Evolutionary conservation across 164 flowering plant species (phyloP).

Genomic region (Vitis rupestris): DNA sequence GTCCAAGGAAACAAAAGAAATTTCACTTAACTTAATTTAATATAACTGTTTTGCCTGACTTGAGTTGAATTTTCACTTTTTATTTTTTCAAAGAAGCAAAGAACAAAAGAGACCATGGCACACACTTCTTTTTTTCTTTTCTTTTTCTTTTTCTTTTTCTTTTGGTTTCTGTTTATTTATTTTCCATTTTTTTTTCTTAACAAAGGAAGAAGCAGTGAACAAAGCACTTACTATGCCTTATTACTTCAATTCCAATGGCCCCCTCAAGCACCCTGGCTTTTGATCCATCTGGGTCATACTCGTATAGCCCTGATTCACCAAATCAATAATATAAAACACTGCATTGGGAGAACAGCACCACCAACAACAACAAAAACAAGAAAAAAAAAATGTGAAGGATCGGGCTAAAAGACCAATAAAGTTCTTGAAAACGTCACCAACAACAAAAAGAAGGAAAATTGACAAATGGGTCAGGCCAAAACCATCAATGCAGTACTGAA

Average conservation of each 20-base stretch:
- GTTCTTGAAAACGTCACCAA: background rate
- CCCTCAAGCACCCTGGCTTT: conserved; percentile 66
- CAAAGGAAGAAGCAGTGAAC: background rate
- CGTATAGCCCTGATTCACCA: conserved; percentile 44
- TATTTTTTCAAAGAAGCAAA: too few species aligned
- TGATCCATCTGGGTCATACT: conserved; percentile 76
- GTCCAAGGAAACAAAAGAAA: too few species aligned
- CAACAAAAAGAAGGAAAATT: background rate
- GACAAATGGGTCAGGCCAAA: background rate
- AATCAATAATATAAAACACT: conserved; percentile 5
- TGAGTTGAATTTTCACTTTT: too few species aligned
- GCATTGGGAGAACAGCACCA: background rate
- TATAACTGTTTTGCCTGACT: too few species aligned
- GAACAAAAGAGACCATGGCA: too few species aligned
- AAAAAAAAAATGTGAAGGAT: background rate
- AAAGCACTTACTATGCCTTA: conserved; percentile 65
- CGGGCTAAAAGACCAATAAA: background rate
- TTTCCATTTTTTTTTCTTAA: background rate
- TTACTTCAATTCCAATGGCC: conserved; percentile 65
- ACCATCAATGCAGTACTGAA: too few species aligned
- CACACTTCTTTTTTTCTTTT: too few species aligned
- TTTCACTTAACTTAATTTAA: too few species aligned
- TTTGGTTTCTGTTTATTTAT: too few species aligned
- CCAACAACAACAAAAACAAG: conserved; percentile 1
- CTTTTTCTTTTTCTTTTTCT: too few species aligned